Percentiles rank a stretch among this genome's conserved stretches.
These are phyloP conservation scores for Neospermospora avenae DNA, from an alignment of 2,329 filamentous ascomycete genomes.

Conservation along the genomic window DNA sequence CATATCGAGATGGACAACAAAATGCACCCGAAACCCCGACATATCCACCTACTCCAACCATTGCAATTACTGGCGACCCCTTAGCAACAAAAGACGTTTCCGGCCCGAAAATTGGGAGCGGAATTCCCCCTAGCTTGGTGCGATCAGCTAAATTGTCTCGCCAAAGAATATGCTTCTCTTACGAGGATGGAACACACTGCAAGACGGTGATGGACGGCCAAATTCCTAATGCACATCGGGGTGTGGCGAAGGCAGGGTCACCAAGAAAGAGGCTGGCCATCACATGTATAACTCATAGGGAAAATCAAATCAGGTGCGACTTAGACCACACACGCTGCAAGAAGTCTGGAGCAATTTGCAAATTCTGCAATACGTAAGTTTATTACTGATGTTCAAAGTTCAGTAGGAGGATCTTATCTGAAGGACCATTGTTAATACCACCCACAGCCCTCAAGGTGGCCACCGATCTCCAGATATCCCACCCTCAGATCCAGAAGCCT, in stretches of 20 bases:
- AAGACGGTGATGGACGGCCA: conserved; percentile 83
- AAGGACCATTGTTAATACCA: conserved; percentile 37
- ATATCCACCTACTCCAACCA: conserved; percentile 29
- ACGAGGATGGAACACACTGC: conserved; percentile 80
- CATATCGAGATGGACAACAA: conserved; percentile 26
- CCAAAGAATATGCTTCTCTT: conserved; percentile 80
- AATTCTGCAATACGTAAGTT: conserved; percentile 83
- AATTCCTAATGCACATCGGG: conserved; percentile 86
- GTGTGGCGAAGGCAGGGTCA: conserved; percentile 90
- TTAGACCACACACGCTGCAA: conserved; percentile 84
- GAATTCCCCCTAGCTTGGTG: conserved; percentile 63
- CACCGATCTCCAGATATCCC: conserved; percentile 36
- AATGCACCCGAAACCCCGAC: conserved; percentile 21
- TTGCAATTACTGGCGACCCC: conserved; percentile 27
- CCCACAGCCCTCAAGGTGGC: conserved; percentile 34
- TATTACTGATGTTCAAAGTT: neutral
- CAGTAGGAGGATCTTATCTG: neutral
- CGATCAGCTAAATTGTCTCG: conserved; percentile 66
- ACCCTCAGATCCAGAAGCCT: conserved; percentile 33
- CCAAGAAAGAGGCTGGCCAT: conserved; percentile 87
- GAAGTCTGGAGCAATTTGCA: conserved; percentile 83
- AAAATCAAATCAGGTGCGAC: conserved; percentile 98
- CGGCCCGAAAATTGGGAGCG: conserved; percentile 67
- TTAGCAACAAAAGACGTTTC: conserved; percentile 52
- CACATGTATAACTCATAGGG: conserved; percentile 87